Evolutionary conservation across 2,329 filamentous ascomycete genomes (phyloP).

Genomic region (Trichoderma atrobrunneum): DNA sequence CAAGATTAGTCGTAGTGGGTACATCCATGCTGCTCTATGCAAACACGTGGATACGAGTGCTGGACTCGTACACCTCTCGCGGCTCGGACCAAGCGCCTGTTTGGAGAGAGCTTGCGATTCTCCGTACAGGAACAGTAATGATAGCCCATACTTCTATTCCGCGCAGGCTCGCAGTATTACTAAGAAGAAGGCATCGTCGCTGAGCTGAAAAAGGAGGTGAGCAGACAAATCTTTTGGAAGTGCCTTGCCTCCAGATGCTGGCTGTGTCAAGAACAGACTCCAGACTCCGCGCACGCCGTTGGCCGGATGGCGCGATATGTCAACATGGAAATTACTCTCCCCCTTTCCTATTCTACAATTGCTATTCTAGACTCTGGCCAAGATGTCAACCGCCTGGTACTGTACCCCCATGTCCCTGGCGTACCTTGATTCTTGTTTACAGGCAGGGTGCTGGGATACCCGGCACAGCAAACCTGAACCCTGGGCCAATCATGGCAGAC

Average conservation of each 20-base stretch:
- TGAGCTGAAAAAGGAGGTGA: not conserved
- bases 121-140: not conserved
- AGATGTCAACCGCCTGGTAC: not conserved
- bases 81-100: not conserved
- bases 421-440: not conserved
- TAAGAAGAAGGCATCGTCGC: not conserved
- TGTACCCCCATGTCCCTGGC: not conserved
- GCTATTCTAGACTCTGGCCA: slow-evolving; percentile 4
- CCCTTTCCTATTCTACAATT: not conserved
- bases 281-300: not conserved
- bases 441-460: slow-evolving; percentile 5
- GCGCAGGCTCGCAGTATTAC: not conserved
- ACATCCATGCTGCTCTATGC: not conserved
- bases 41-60: not conserved
- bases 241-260: not conserved
- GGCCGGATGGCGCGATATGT: slow-evolving; percentile 9
- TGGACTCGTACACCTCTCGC: not conserved
- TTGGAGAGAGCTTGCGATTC: not conserved
- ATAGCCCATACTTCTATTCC: not conserved
- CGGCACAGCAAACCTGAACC: not conserved
- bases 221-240: not conserved
- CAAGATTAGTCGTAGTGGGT: not conserved
- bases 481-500: not conserved
- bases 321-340: not conserved
- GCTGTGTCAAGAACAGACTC: not conserved